Percentiles rank a stretch among this genome's conserved stretches.
phyloP scores from a whole-genome alignment of 1,284 basidiomycete species.

The Fomitiporia mediterranea region DNA sequence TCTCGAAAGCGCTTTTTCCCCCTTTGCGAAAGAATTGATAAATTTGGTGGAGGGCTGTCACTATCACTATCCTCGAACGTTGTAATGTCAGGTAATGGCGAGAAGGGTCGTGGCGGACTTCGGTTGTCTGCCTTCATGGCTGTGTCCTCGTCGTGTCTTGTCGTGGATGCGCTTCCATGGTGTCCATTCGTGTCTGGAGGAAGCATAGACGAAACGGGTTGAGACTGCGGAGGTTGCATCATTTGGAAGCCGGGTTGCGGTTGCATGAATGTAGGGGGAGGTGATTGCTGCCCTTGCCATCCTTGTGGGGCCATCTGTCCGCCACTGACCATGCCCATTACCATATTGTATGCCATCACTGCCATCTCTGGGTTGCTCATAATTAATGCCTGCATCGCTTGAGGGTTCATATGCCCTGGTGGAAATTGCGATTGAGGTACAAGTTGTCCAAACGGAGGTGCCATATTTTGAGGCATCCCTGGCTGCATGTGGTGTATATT shows the following conservation, averaged over 20 bases:
- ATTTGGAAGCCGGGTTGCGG: not conserved
- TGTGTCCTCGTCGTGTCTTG: not conserved
- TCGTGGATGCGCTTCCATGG: not conserved
- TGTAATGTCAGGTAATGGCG: not conserved
- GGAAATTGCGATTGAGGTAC: not conserved
- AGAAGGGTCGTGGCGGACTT: not conserved
- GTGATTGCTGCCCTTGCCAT: conserved; percentile 7
- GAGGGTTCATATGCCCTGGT: not conserved
- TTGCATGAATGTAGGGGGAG: not conserved
- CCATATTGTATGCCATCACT: not conserved
- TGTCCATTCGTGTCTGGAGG: not conserved
- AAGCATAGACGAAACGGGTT: not conserved
- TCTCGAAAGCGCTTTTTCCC: conserved; percentile 8
- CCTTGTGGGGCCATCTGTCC: not conserved
- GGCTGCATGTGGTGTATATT: not conserved
- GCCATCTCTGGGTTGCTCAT: not conserved
- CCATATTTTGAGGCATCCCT: not conserved
- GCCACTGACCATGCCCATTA: not conserved
- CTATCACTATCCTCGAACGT: not conserved
- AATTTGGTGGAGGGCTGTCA: conserved; percentile 1
- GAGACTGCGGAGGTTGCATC: not conserved
- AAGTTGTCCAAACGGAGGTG: not conserved
- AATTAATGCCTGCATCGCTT: conserved; percentile 1
- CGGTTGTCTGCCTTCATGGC: not conserved
- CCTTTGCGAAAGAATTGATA: conserved; percentile 10